phyloP scores from a whole-genome alignment of 2,329 filamentous ascomycete genomes.

The Colletotrichum agaves region DNA sequence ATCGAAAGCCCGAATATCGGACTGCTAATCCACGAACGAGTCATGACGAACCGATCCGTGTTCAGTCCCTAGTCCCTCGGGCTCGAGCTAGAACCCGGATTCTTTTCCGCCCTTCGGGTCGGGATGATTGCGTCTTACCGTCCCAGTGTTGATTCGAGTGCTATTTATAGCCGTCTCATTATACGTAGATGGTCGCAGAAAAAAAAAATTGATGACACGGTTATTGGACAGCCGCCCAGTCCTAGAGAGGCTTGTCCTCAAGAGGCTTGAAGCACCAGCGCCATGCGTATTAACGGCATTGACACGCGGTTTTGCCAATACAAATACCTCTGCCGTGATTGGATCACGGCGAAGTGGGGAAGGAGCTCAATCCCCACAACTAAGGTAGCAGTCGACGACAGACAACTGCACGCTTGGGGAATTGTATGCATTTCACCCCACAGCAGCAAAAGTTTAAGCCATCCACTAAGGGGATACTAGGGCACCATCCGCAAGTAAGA shows the following conservation, averaged over 20 bases:
- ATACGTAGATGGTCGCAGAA: too few species aligned
- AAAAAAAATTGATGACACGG: too few species aligned
- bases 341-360: conserved; percentile 3
- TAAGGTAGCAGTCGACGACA: background rate
- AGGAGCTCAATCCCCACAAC: background rate
- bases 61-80: background rate
- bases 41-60: conserved; percentile 11
- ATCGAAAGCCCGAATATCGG: conserved; percentile 23
- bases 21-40: conserved; percentile 17
- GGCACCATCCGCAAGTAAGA: too few species aligned
- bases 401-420: background rate
- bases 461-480: too few species aligned
- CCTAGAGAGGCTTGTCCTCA: too few species aligned
- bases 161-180: too few species aligned
- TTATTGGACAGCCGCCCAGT: too few species aligned
- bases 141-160: too few species aligned
- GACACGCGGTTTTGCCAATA: background rate
- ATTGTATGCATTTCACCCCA: too few species aligned
- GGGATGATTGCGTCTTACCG: background rate
- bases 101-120: background rate
- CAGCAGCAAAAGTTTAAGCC: too few species aligned
- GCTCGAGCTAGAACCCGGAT: conserved; percentile 1
- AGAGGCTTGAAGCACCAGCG: too few species aligned
- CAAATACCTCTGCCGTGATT: conserved; percentile 17
- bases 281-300: background rate